Base-by-base conservation (phyloP, 139 green algal species). In the Penium margaritaceum region DNA sequence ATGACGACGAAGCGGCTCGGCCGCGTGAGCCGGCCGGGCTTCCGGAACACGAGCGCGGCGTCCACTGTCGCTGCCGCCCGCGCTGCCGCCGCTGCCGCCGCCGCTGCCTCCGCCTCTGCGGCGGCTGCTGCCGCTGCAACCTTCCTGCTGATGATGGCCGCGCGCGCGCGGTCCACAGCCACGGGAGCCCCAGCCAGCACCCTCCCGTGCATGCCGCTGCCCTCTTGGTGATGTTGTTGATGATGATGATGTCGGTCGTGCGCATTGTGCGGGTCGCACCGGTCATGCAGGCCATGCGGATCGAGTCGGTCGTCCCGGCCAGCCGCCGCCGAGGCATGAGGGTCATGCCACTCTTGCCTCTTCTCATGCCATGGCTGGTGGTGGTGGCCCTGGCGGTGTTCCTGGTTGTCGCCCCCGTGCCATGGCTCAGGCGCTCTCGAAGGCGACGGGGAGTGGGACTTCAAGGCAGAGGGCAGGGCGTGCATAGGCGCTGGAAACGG, bases 1-100 rank as follows among this genome's bases (percentile, higher is more conserved):
- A 80, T 80, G 47, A 80, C 71, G 38, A 77, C 73, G 71, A 80
- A 75, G 6, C 73, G 24, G 4, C 30, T 32, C 19, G 73, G 73
- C 29, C 73, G 66, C 5, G n/a, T 64, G 2, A 46, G 24, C 29
- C 73, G 44, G 1, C 73, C 73, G 12, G 73, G 73, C 44, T 80
- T 73, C 32, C 67, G 35, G 43, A 76, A 80, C 32, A 80, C 67
- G 19, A n/a, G 12, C 43, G 67, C 30, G 7, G 73, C 73, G 41
- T 80, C 32, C 57, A 76, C 58, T 44, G 64, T n/a, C 21, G 21
- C n/a, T 17, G 21, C 30, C 15, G 47, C n/a, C 51, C 34, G 6
- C 9, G 6, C 44, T 44, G 64, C n/a, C 36, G 61, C 43, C 64
- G 63, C 41, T 36, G 63, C 63, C 27, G 63, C n/a, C 9, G 63